Evolutionary conservation across 345 rosid genomes (phyloP).

Genomic region (Reutealis trisperma): DNA sequence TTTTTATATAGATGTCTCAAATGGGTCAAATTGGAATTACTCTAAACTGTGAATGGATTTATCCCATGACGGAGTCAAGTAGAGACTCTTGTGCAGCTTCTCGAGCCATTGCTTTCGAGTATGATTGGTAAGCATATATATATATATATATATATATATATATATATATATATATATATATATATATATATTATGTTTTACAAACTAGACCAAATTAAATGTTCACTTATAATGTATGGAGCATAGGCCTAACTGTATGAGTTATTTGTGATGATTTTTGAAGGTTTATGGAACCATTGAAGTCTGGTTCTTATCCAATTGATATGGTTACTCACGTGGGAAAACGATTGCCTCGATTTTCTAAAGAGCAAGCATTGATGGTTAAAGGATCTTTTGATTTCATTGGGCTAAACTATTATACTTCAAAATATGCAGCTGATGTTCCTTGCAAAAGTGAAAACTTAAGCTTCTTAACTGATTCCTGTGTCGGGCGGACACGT

Average conservation of each 20-base stretch:
- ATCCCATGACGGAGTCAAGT: not conserved
- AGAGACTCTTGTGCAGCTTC: not conserved
- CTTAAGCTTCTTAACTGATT: not conserved
- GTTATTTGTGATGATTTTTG: not conserved
- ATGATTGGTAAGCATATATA: not conserved
- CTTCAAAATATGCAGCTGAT: slow-evolving; percentile 1
- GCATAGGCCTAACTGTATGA: not conserved
- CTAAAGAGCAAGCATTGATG: not conserved
- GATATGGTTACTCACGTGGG: slow-evolving; percentile 11
- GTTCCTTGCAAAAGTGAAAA: not conserved
- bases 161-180: not conserved
- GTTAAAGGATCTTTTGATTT: slow-evolving; percentile 18
- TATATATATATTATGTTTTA: not conserved
- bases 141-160: not conserved
- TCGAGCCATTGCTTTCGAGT: slow-evolving; percentile 8
- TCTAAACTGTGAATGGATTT: not conserved
- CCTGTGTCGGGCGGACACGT: not conserved
- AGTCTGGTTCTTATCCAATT: slow-evolving; percentile 3
- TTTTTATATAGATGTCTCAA: not conserved
- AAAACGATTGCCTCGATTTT: slow-evolving; percentile 5
- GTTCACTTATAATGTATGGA: not conserved
- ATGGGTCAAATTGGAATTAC: slow-evolving; percentile 11
- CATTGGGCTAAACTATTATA: slow-evolving; percentile 15
- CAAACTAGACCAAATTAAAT: not conserved
- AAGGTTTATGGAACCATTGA: slow-evolving; percentile 22